These are phyloP conservation scores for Schizosaccharomyces cryophilus DNA, from an alignment of 805 yeast genomes.

Conservation along the genomic window DNA sequence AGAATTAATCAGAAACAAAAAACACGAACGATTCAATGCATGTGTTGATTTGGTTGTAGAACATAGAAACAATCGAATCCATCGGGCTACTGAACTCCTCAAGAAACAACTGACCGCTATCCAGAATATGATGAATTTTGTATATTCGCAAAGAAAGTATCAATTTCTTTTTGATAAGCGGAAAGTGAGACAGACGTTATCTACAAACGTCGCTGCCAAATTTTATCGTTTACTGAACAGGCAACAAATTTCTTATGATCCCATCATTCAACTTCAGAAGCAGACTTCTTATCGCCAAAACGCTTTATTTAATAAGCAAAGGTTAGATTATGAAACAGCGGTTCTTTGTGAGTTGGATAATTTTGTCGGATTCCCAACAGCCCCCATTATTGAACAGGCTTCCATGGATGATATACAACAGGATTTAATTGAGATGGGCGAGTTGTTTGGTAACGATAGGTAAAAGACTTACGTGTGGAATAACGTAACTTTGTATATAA, in stretches of 20 bases:
- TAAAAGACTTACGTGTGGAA: not conserved
- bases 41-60: not conserved
- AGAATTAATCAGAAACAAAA: not conserved
- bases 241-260: constrained; percentile 39
- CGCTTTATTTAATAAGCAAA: constrained; percentile 28
- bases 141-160: not conserved
- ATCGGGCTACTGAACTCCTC: not conserved
- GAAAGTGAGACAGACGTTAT: not conserved
- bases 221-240: constrained; percentile 73
- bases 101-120: not conserved
- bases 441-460: not conserved
- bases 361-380: constrained; percentile 59
- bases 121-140: not conserved
- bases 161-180: not conserved
- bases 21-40: not conserved
- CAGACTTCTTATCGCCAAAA: not conserved
- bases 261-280: constrained; percentile 9
- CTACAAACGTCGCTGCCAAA: constrained; percentile 11
- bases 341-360: constrained; percentile 39
- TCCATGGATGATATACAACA: constrained; percentile 46
- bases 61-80: not conserved
- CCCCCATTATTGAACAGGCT: constrained; percentile 43
- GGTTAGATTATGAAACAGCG: constrained; percentile 44
- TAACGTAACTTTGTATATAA: too few relatives aligned
- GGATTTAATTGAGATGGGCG: constrained; percentile 46